Base-by-base conservation (phyloP, 495 filamentous ascomycete species). In the Xylaria curta region DNA sequence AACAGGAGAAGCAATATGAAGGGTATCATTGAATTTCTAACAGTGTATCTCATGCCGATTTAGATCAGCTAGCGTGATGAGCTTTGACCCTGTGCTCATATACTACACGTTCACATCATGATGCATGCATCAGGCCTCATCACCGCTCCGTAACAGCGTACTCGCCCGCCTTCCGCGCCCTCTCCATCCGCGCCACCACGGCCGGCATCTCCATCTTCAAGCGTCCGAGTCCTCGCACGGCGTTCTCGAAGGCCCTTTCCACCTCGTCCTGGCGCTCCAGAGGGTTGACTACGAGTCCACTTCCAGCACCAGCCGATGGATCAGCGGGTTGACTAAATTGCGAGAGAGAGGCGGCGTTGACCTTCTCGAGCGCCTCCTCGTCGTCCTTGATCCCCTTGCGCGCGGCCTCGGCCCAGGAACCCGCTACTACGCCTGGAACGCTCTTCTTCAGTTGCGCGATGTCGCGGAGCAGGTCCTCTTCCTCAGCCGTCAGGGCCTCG, bases 151-250 rank as follows among this genome's bases (percentile, higher is more conserved):
- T 80, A 60, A 81, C 74, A 4, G 85, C 84, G 79, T 87, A 88
- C 72, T 89, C 89, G 56, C 89, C 93, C 64, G 91, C 93, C 60
- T 86, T 86, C 72, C 85, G 84, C 65, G 92, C 93, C 82, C 93
- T 86, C 84, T 96, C 93, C 82, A 93, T 89, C 81, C 88, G 91
- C 59, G 92, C 93, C 69, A 94, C 87, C 49, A 90, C 90, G 64
- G 89, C 89, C 51, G 91, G 89, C 83, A 94, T 84, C 44, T 89
- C 89, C 72, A 76, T 82, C 81, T 87, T 89, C 77, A 89, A 74
- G 78, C 76, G 78, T 47, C 78, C 85, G 69, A 90, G 79, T 75
- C 83, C 85, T 74, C 86, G 80, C 61, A 89, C 79, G 51, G 87
- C 87, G 62, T 78, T 82, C 56, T 78, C 76, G 82, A 87, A 90